Evolutionary conservation across 441 rosid species (phyloP).

Genomic region (Capsella rubella): DNA sequence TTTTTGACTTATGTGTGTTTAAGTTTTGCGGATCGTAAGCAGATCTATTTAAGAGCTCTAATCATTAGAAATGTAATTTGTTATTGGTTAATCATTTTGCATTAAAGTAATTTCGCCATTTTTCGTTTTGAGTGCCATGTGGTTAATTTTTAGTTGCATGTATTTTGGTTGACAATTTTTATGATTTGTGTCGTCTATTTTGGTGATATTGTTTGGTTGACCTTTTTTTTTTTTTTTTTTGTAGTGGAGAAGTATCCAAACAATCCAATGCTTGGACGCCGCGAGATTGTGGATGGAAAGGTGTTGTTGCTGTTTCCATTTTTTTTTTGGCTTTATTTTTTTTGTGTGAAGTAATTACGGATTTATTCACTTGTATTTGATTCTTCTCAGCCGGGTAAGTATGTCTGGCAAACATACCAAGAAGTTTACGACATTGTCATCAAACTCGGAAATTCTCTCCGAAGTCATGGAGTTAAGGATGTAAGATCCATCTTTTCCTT

Average conservation of each 20-base stretch:
- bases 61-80: not conserved
- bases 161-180: not conserved
- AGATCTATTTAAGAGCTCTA: constrained; percentile 12
- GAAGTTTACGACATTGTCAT: constrained; percentile 76
- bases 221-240: constrained; percentile 22
- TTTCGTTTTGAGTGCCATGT: not conserved
- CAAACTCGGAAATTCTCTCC: constrained; percentile 76
- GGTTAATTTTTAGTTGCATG: constrained; percentile 7
- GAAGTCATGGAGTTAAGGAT: constrained; percentile 72
- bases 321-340: not conserved
- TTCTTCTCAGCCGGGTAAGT: constrained; percentile 67
- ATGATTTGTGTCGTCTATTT: not conserved
- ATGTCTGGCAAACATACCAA: constrained; percentile 80
- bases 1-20: constrained; percentile 1
- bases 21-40: not conserved
- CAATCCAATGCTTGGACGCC: constrained; percentile 82
- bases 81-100: constrained; percentile 4
- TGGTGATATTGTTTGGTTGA: too few relatives aligned
- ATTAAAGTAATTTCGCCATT: not conserved
- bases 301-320: constrained; percentile 43
- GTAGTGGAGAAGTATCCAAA: constrained; percentile 81
- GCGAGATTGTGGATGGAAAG: constrained; percentile 78
- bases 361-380: constrained; percentile 19
- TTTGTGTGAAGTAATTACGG: not conserved
- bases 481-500: constrained; percentile 44